Evolutionary conservation across 805 yeast genomes (phyloP).

Genomic region (Isabelozyma pseudorhagii): DNA sequence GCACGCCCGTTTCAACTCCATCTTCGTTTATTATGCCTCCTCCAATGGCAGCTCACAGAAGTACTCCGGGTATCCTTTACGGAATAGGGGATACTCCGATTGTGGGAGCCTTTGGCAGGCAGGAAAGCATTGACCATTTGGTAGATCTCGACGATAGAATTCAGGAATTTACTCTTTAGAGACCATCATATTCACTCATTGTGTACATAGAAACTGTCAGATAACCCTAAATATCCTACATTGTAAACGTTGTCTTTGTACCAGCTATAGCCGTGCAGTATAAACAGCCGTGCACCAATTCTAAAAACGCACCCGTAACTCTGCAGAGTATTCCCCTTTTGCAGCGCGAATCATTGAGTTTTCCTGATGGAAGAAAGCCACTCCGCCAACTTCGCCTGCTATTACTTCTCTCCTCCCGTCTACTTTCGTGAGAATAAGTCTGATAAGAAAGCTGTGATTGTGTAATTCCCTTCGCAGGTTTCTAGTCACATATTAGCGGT

Average conservation of each 20-base stretch:
- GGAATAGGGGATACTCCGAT: constrained; percentile 45
- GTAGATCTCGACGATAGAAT: constrained; percentile 30
- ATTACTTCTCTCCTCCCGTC: too few relatives aligned
- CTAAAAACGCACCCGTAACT: background rate
- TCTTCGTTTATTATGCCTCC: constrained; percentile 6
- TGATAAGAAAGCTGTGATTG: too few relatives aligned
- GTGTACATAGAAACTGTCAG: too few relatives aligned
- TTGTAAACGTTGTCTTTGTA: too few relatives aligned
- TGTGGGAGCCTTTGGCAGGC: constrained; percentile 17
- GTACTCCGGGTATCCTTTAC: constrained; percentile 34
- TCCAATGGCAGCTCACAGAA: constrained; percentile 17
- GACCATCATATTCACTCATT: background rate
- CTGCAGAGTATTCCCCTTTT: background rate
- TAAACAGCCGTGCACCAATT: background rate
- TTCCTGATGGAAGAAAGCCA: background rate
- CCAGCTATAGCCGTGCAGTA: background rate
- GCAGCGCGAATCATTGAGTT: background rate
- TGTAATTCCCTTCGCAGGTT: too few relatives aligned
- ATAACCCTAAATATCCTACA: too few relatives aligned
- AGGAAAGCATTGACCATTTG: constrained; percentile 22
- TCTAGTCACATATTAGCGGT: too few relatives aligned
- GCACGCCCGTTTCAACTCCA: constrained; percentile 23
- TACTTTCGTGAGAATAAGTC: too few relatives aligned
- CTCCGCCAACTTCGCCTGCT: background rate
- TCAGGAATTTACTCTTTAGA: constrained; percentile 26